Evolutionary conservation across 1,284 basidiomycete species (phyloP), one percentile per base, ranked within the genome.

Genomic region (Taiwanofungus camphoratus): DNA sequence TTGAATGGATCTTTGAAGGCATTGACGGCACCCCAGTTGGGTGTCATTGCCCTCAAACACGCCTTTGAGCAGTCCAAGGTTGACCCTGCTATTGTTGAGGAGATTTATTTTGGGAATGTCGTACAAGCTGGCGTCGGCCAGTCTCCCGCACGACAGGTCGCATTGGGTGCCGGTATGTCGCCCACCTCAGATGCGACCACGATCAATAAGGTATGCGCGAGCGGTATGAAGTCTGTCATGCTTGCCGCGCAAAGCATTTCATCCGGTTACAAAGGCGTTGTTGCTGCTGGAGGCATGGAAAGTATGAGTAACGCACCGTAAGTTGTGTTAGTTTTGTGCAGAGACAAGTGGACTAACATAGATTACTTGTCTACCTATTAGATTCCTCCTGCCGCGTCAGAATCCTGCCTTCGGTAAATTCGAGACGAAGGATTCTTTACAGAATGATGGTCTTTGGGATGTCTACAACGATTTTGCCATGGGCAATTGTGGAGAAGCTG

Each of bases 141-240:
- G 64, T 92, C 89, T 29, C 92, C 95, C 21, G 92, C 95, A 41
- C 84, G 95, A 51, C 95, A 99, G 66, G 94, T 96, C 48, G 92
- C 88, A 11, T 84, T 98, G 53, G 76, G 71, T 48, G 78, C 93
- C 22, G 95, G 95, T 51, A 72, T 96, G 64, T 83, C 79, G 52
- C 67, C 83, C 18, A 76, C 76, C 48, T 93, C 93, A 27, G 96
- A 99, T 70, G 94, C 94, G 15, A 99, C 96, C 30, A 99, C 96
- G 41, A 87, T 99, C 72, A 99, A 99, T 79, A 96, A 98, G 68
- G 91, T 99, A 59, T 99, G 95, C 65, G 95, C 95, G 3, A 92
- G 87, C 49, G 96, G 95, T 43, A 76, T 99, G 74, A 97, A 99
- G 70, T 76, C 92, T 31, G 80, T 97, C 69, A 95, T 92, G 66